Base-by-base conservation (phyloP, 257 asterid genomes). In the Perilla frutescens region DNA sequence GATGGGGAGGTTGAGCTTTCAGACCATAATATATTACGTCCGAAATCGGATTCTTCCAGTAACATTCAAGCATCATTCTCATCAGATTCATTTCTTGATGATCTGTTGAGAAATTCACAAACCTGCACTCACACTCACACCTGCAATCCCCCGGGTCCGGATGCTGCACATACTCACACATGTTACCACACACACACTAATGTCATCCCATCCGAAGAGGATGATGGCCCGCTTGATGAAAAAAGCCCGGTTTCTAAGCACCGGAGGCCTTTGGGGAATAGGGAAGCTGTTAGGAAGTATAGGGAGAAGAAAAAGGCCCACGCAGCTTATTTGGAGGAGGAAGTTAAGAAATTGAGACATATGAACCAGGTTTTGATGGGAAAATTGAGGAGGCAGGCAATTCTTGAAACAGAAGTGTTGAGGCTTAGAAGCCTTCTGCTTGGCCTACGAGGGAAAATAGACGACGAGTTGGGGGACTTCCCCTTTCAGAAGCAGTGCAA, bases 231-330 rank as follows among this genome's bases (percentile, higher is more conserved):
- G 3, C 53, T 15, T 11, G 67, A 66, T 5, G 58, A 58, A 31
- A 53, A 48, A 20, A 64, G 50, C 53, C 79, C 76, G 4, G 73
- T 15, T 13, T 70, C 77, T 49, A 81, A 72, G 32, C 77, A 68
- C 2, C 72, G 56, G 41, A 79, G 69, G 81, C 78, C 85, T 1
- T 65, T 45, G 15, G 88, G 93, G 26, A 90, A 90, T 61, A 75
- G 87, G 68, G 93, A 86, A 62, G 96, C 96, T 3, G 96, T 90
- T 57, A 76, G 85, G 66, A 89, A 84, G 81, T 89, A 89, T 50
- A 61, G 90, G 61, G 90, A 84, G 93, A 89, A 89, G 88, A 86
- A 83, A 65, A 89, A 87, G 81, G 93, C 96, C 1, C 87, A 82
- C 10, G 64, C 84, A 2, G 84, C 85, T 61, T 81, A 81, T 49